Base-by-base conservation (phyloP, 2,329 filamentous ascomycete species). In the Dactylellina parvicollis region DNA sequence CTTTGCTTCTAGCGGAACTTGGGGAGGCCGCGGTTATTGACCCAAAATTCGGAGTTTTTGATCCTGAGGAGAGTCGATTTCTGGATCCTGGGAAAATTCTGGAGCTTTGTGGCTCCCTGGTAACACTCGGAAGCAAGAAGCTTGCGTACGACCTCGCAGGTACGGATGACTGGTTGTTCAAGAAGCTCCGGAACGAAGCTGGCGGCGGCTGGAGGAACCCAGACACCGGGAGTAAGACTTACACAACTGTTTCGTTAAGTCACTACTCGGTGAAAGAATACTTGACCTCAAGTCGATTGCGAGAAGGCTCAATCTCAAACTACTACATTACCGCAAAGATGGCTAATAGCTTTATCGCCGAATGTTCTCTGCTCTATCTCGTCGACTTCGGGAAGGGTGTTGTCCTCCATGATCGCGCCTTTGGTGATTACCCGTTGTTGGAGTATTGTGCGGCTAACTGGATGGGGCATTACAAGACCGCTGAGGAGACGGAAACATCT, bases 231-330 rank as follows among this genome's bases (percentile, higher is more conserved):
- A 28, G 20, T 1, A 1, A 32, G 3, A 9, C 2, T 7, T 70
- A 50, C 18, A 61, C 28, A 4, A 70, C 47, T 2, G 49, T 70
- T n/a, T 12, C 54, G 1, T 40, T 70, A 2, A 70, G 65, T 20
- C 65, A 70, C 18, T 70, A 70, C 22, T 70, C 65, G 2, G 65
- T 70, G 7, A 70, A 70, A 14, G 65, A 70, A 30, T 70, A 70
- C 20, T 32, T 70, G 8, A 55, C 49, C 16, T 61, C 65, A 5
- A 24, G 47, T 16, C 49, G 65, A 9, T 30, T 70, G 5, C 47
- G 28, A 26, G 12, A 42, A 10, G 34, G 32, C 2, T 12, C 56
- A 0, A 47, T 70, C 2, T n/a, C 28, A 1, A 24, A 10, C 1
- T 62, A 61, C 20, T 70, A 49, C 22, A 56, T 34, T 14, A 44